Conservation (phyloP, 345 rosid genomes). For the Populus tremula region DNA sequence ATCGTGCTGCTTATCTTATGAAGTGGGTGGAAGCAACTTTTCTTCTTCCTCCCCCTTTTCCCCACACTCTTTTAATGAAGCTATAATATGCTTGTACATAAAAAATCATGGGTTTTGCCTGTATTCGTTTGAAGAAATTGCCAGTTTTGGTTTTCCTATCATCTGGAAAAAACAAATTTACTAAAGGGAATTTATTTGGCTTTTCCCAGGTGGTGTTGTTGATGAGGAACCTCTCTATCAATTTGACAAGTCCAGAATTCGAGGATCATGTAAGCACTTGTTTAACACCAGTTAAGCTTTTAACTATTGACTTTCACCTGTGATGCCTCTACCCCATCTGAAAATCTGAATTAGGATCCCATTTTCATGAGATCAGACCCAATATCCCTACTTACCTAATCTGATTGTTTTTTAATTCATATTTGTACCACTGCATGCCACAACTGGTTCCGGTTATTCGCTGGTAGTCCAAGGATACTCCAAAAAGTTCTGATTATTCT, state of each 20-base stretch:
- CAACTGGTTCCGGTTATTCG: not conserved
- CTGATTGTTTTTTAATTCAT: not conserved
- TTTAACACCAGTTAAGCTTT: not conserved
- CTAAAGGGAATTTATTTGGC: conserved; percentile 3
- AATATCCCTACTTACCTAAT: not conserved
- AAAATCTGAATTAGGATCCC: not conserved
- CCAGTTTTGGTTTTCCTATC: not conserved
- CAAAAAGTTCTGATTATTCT: not conserved
- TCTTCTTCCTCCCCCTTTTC: not conserved
- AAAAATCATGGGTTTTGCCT: not conserved
- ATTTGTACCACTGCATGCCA: not conserved
- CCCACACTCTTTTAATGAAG: not conserved
- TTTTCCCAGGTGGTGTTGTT: conserved; percentile 55
- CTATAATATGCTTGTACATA: not conserved
- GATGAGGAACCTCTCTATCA: conserved; percentile 76
- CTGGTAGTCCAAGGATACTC: not conserved
- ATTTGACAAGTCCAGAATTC: conserved; percentile 71
- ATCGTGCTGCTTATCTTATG: not conserved
- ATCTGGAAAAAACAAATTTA: not conserved
- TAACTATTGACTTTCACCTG: not conserved
- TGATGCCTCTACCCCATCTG: not conserved
- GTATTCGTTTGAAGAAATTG: not conserved
- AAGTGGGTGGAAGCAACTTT: not conserved
- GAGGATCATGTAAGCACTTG: conserved; percentile 65
- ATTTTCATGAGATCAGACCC: not conserved